These are phyloP conservation scores for Cymbopogon citratus DNA, from an alignment of 176 grass and related monocot genomes.

Conservation along the genomic window DNA sequence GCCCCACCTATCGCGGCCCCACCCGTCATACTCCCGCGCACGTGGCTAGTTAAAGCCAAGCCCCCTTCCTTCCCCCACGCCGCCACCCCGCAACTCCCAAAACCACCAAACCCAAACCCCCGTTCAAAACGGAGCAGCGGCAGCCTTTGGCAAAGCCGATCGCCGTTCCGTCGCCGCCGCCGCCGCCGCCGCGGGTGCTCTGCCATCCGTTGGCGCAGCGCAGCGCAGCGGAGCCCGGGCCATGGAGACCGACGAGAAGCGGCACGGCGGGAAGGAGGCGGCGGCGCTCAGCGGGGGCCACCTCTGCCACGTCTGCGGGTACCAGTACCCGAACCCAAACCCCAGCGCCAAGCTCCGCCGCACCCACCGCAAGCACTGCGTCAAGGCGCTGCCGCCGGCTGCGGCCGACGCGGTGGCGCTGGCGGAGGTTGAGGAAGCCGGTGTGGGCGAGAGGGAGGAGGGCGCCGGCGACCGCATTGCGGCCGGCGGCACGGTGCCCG, in stretches of 20 bases:
- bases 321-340: conserved; percentile 54
- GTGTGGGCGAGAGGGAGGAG: neutral
- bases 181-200: neutral
- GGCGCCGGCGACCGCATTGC: conserved; percentile 13
- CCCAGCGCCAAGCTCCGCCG: conserved; percentile 66
- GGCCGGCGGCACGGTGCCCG: neutral
- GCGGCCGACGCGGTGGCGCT: neutral
- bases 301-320: conserved; percentile 60
- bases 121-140: neutral
- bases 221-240: neutral
- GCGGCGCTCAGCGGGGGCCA: conserved; percentile 39
- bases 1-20: accelerated
- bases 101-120: neutral
- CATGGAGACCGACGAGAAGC: conserved; percentile 34
- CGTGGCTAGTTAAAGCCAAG: neutral
- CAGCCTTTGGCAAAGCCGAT: neutral
- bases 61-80: neutral
- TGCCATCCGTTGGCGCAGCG: neutral
- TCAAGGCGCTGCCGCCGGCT: neutral
- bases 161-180: neutral
- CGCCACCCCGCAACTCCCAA: neutral
- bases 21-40: neutral
- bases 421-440: neutral
- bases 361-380: conserved; percentile 59
- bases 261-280: conserved; percentile 19